Conservation (phyloP, 2,329 filamentous ascomycete genomes). For the Venturia aucupariae region DNA sequence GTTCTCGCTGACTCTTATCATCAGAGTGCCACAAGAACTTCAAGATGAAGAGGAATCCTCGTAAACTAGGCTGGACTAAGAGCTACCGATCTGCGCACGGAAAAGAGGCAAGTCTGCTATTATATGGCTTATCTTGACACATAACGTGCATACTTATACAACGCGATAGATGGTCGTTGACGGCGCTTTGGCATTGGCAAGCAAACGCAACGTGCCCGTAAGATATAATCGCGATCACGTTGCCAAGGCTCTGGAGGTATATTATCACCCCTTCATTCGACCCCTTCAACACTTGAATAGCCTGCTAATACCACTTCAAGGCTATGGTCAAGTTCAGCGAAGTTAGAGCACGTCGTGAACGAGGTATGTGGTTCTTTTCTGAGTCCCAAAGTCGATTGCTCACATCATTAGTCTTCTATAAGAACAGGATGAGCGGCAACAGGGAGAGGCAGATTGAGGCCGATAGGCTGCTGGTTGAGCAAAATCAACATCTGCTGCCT, state of each 20-base stretch:
- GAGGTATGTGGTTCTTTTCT: constrained; percentile 25
- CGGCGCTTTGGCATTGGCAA: constrained; percentile 83
- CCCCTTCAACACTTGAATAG: too few species aligned
- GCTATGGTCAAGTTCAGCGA: constrained; percentile 88
- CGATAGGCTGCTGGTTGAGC: constrained; percentile 79
- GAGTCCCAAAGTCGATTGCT: too few species aligned
- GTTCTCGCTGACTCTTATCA: constrained; percentile 25
- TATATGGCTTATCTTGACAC: too few species aligned
- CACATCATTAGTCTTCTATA: constrained; percentile 61
- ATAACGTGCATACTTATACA: too few species aligned
- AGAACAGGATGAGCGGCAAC: constrained; percentile 86
- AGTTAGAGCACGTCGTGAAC: constrained; percentile 74
- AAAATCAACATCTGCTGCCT: constrained; percentile 83
- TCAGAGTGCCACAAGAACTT: constrained; percentile 64
- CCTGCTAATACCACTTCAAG: constrained; percentile 29
- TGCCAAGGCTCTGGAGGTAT: constrained; percentile 71
- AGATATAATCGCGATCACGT: constrained; percentile 94
- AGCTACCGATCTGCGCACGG: constrained; percentile 44
- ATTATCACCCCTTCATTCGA: too few species aligned
- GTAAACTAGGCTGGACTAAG: constrained; percentile 96
- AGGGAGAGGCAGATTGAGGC: constrained; percentile 68
- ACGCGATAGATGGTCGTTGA: constrained; percentile 55
- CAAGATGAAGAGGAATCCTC: constrained; percentile 97
- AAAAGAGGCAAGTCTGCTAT: constrained; percentile 46
- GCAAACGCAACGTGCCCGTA: constrained; percentile 85